Percentiles rank a stretch among this genome's conserved stretches.
These are phyloP conservation scores for Sporisorium exsertum DNA, from an alignment of 1,284 basidiomycete species.

Conservation along the genomic window DNA sequence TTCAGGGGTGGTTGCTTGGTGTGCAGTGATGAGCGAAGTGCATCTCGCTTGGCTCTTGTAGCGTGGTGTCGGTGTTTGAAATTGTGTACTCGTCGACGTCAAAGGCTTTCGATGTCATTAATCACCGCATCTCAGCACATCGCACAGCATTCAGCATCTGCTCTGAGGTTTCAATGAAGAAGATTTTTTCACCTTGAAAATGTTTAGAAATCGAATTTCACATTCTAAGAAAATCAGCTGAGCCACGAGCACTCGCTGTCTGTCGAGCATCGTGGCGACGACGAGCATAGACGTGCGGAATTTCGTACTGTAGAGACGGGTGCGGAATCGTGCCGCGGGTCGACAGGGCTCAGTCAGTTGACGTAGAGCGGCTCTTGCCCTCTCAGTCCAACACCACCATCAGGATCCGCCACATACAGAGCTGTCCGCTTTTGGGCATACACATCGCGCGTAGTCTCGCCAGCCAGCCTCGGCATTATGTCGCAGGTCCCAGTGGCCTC, in stretches of 20 bases:
- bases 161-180: too few relatives aligned
- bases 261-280: too few relatives aligned
- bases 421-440: not conserved
- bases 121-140: not conserved
- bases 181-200: too few relatives aligned
- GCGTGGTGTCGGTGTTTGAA: constrained; percentile 10
- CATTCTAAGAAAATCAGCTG: too few relatives aligned
- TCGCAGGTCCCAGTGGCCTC: constrained; percentile 36
- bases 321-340: too few relatives aligned
- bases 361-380: too few relatives aligned
- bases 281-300: too few relatives aligned
- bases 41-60: constrained; percentile 10
- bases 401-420: not conserved
- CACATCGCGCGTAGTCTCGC: not conserved
- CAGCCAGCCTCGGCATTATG: constrained; percentile 23
- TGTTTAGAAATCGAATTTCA: too few relatives aligned
- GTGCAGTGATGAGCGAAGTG: constrained; percentile 9
- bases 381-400: not conserved
- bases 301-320: too few relatives aligned
- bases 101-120: not conserved
- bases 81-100: not conserved
- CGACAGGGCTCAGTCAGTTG: not conserved
- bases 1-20: constrained; percentile 3
- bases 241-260: too few relatives aligned
- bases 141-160: not conserved